Percentiles rank a stretch among this genome's conserved stretches.
phyloP scores from a whole-genome alignment of 2,329 filamentous ascomycete species.

The Penicillium sp. region DNA sequence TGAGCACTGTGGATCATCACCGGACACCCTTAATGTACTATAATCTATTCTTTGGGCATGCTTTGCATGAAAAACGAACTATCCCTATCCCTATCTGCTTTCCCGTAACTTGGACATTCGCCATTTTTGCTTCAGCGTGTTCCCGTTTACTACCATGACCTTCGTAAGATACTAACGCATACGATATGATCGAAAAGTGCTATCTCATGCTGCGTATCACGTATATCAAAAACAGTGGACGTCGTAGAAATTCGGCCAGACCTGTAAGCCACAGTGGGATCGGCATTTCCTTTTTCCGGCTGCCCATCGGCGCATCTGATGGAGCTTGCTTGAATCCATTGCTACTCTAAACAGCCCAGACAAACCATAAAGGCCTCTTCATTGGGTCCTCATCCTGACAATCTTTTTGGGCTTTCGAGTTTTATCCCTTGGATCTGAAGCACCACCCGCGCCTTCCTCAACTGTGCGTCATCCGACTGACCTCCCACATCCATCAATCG shows the following conservation, averaged over 20 bases:
- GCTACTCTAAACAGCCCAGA: constrained; percentile 12
- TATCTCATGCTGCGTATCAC: not conserved
- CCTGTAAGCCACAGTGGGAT: constrained; percentile 6
- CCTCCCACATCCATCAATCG: constrained; percentile 26
- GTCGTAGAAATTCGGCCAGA: not conserved
- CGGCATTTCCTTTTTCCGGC: constrained; percentile 25
- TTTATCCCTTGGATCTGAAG: not conserved
- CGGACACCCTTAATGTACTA: constrained; percentile 1
- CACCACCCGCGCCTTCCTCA: constrained; percentile 6
- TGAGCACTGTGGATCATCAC: constrained; percentile 8
- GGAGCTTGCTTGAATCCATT: constrained; percentile 21
- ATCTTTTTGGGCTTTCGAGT: not conserved
- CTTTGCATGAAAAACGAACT: not conserved
- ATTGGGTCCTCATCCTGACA: not conserved
- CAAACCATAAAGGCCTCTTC: constrained; percentile 1
- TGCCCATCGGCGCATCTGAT: constrained; percentile 20
- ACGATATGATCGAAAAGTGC: not conserved
- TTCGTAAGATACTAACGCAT: too few species aligned
- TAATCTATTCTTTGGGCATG: constrained; percentile 3
- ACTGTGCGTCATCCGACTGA: constrained; percentile 3
- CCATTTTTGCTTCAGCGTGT: not conserved
- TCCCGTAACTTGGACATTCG: not conserved
- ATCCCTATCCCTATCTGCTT: not conserved
- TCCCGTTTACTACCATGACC: not conserved
- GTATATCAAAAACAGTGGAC: not conserved